Conservation (phyloP, 1,139 yeast genomes). For the Sugiyamaella novakii region DNA sequence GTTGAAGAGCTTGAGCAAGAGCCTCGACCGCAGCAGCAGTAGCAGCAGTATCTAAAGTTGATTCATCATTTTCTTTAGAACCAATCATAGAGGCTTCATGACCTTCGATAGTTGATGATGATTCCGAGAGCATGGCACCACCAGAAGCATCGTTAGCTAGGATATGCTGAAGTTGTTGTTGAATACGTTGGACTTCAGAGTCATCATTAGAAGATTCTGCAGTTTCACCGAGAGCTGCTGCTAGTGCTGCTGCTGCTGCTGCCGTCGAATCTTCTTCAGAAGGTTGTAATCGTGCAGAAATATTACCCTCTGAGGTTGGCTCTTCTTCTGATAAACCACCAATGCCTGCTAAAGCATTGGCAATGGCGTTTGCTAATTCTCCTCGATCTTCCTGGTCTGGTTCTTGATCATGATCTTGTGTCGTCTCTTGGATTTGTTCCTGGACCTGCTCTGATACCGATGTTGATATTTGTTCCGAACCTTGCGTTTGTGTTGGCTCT, state of each 20-base stretch:
- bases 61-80: not conserved
- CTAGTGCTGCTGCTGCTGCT: not conserved
- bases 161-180: constrained; percentile 15
- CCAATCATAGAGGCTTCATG: not conserved
- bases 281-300: no score
- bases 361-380: constrained; percentile 6
- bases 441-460: not conserved
- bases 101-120: not conserved
- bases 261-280: constrained; percentile 1
- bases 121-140: not conserved
- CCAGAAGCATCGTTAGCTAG: not conserved
- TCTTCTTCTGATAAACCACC: no score
- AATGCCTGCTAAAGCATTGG: constrained; percentile 12
- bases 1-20: constrained; percentile 8
- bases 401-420: no score
- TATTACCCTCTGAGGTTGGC: no score
- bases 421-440: not conserved
- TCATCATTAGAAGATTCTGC: constrained; percentile 4
- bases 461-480: no score
- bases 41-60: not conserved
- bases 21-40: constrained; percentile 11
- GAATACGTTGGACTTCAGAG: constrained; percentile 9
- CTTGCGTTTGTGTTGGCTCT: no score
- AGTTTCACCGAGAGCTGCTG: not conserved
- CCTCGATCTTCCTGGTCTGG: not conserved